Percentiles rank a stretch among this genome's conserved stretches.
Conservation (phyloP, 352 stramenopile genomes). For the Pythium coloratum region DNA sequence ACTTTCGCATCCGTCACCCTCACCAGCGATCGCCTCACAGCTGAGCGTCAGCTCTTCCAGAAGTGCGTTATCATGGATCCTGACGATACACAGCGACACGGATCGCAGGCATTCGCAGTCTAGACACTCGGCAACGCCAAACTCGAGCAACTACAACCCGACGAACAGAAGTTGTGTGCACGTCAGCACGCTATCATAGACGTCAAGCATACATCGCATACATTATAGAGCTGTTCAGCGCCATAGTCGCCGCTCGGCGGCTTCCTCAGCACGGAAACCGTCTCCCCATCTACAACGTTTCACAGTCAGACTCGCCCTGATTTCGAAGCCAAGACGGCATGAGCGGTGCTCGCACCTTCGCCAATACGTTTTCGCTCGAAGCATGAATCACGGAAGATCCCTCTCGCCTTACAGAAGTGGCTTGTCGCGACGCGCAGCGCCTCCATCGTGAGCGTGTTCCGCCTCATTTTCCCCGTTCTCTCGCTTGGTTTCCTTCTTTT, state of each 20-base stretch:
- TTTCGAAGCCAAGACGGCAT: not conserved
- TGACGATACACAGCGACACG: conserved; percentile 19
- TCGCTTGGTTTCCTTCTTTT: not conserved
- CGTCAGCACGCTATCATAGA: not conserved
- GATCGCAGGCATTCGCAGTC: conserved; percentile 25
- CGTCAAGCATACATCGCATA: not conserved
- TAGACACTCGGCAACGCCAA: conserved; percentile 30
- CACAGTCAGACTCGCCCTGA: not conserved
- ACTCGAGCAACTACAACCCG: conserved; percentile 24
- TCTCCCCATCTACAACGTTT: conserved; percentile 8
- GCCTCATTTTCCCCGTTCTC: conserved; percentile 3
- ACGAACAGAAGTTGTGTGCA: not conserved
- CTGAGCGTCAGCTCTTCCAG: conserved; percentile 25
- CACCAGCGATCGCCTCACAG: not conserved
- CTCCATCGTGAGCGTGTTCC: conserved; percentile 11
- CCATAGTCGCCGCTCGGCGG: conserved; percentile 6
- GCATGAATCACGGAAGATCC: conserved; percentile 22
- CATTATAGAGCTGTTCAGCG: conserved; percentile 22
- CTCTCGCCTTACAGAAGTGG: conserved; percentile 28
- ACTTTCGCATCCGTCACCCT: not conserved
- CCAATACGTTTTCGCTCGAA: conserved; percentile 12
- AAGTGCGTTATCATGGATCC: not conserved
- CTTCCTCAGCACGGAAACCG: conserved; percentile 23
- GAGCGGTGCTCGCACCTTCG: not conserved
- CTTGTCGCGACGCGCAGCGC: conserved; percentile 26